A percentile compares a stretch with the other conserved stretches of the same genome.
Conservation (phyloP, 192 early-diverging fungal species). For the Dissophora globulifera region DNA sequence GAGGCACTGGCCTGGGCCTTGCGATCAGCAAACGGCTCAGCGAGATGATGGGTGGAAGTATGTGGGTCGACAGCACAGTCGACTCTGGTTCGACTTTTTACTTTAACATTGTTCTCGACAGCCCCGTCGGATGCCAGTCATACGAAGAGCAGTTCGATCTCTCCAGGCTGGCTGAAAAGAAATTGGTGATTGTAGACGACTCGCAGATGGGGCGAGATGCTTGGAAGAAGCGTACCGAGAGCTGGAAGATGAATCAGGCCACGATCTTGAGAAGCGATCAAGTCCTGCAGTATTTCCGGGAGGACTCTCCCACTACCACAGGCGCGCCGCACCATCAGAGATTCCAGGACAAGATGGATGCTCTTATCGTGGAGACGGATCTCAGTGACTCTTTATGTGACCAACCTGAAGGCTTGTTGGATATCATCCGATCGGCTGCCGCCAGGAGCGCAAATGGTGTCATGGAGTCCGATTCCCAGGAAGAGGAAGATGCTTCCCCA, state of each 20-base stretch:
- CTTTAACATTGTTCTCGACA: slow-evolving; percentile 58
- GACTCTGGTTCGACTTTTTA: slow-evolving; percentile 66
- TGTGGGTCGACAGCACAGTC: slow-evolving; percentile 66
- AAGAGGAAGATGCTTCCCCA: neutral
- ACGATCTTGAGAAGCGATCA: slow-evolving; percentile 33
- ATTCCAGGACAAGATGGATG: slow-evolving; percentile 38
- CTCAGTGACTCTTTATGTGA: slow-evolving; percentile 13
- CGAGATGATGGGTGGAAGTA: slow-evolving; percentile 72
- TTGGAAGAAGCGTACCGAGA: slow-evolving; percentile 23
- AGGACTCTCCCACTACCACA: too few relatives aligned
- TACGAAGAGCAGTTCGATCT: slow-evolving; percentile 49
- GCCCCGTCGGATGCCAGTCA: slow-evolving; percentile 23
- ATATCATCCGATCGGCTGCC: slow-evolving; percentile 15
- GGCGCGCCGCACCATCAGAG: neutral
- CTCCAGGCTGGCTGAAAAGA: slow-evolving; percentile 34
- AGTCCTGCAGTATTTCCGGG: slow-evolving; percentile 18
- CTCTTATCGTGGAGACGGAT: slow-evolving; percentile 39
- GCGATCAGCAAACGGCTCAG: slow-evolving; percentile 72
- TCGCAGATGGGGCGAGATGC: slow-evolving; percentile 33
- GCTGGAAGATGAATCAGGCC: slow-evolving; percentile 40
- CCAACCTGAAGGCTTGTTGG: slow-evolving; percentile 31
- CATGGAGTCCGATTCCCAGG: neutral
- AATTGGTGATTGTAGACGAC: slow-evolving; percentile 39
- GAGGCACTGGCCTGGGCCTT: slow-evolving; percentile 72
- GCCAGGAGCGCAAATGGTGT: neutral